Percentiles rank a stretch among this genome's conserved stretches.
Conservation (phyloP, 768 basidiomycete genomes). For the Lentinula sp. region DNA sequence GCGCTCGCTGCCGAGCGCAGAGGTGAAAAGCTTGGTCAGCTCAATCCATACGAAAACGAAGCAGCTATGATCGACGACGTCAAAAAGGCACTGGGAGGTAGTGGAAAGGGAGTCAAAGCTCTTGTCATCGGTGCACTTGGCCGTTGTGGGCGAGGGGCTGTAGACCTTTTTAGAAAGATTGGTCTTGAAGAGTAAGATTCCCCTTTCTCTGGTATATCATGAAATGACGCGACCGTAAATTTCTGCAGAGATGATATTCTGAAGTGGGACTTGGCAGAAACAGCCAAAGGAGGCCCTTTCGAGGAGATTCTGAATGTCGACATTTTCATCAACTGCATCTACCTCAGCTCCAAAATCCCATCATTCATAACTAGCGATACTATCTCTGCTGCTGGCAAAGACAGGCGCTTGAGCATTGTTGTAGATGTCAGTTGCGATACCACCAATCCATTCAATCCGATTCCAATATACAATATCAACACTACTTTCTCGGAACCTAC, state of each 20-base stretch:
- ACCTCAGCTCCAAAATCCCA: slow-evolving; percentile 81
- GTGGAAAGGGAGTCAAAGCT: slow-evolving; percentile 71
- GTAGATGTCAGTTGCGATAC: slow-evolving; percentile 99
- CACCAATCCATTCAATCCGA: slow-evolving; percentile 96
- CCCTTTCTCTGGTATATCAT: slow-evolving; percentile 1
- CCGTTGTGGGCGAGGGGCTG: slow-evolving; percentile 90
- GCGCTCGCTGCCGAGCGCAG: slow-evolving; percentile 65
- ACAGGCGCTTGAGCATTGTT: slow-evolving; percentile 68
- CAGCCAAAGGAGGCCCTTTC: slow-evolving; percentile 95
- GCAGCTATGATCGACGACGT: slow-evolving; percentile 75
- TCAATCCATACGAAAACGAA: slow-evolving; percentile 85
- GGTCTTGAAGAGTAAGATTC: slow-evolving; percentile 83
- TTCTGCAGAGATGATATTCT: slow-evolving; percentile 75
- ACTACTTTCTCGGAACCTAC: slow-evolving; percentile 93
- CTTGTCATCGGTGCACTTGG: slow-evolving; percentile 96
- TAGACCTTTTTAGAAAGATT: slow-evolving; percentile 92
- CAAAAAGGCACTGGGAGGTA: slow-evolving; percentile 55
- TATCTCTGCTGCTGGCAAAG: slow-evolving; percentile 63
- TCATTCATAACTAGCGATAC: slow-evolving; percentile 72
- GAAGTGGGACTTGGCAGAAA: slow-evolving; percentile 98
- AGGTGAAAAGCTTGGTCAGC: slow-evolving; percentile 52
- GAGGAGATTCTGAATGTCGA: slow-evolving; percentile 93
- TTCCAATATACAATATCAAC: slow-evolving; percentile 91
- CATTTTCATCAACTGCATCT: slow-evolving; percentile 99
- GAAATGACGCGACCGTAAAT: neutral